A percentile compares a stretch with the other conserved stretches of the same genome.
Conservation (phyloP, 495 filamentous ascomycete genomes). For the Annulohypoxylon bovei region DNA sequence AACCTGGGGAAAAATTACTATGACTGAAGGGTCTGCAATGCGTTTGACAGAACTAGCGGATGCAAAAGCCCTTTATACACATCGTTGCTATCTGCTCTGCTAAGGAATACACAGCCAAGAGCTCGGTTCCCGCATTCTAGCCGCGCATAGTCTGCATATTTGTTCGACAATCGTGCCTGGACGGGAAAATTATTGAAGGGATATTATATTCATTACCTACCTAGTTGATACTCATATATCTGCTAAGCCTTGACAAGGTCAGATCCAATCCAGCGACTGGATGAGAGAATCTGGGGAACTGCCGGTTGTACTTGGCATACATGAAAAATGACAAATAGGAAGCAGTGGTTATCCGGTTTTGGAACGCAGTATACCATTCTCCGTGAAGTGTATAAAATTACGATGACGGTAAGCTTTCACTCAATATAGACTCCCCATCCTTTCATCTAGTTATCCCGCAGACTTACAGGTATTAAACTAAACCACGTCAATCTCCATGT, state of each 20-base stretch:
- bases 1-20: not conserved
- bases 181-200: not conserved
- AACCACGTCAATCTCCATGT: not conserved
- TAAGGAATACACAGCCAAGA: slow-evolving; percentile 6
- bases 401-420: not conserved
- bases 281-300: slow-evolving; percentile 34
- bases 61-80: slow-evolving; percentile 19
- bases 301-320: slow-evolving; percentile 36
- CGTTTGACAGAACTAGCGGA: slow-evolving; percentile 16
- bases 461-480: not conserved
- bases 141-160: slow-evolving; percentile 16
- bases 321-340: slow-evolving; percentile 23
- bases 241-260: slow-evolving; percentile 26
- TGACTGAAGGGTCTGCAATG: slow-evolving; percentile 1
- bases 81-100: slow-evolving; percentile 10
- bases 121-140: slow-evolving; percentile 15
- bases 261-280: slow-evolving; percentile 22
- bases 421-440: slow-evolving; percentile 5
- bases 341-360: slow-evolving; percentile 7
- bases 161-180: slow-evolving; percentile 25
- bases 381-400: slow-evolving; percentile 17
- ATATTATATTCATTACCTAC: slow-evolving; percentile 5
- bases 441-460: not conserved
- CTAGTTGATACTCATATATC: slow-evolving; percentile 4
- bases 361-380: slow-evolving; percentile 20